A percentile compares a stretch with the other conserved stretches of the same genome.
phyloP scores from a whole-genome alignment of 257 asterid species.

The Solanum corneliomulleri region DNA sequence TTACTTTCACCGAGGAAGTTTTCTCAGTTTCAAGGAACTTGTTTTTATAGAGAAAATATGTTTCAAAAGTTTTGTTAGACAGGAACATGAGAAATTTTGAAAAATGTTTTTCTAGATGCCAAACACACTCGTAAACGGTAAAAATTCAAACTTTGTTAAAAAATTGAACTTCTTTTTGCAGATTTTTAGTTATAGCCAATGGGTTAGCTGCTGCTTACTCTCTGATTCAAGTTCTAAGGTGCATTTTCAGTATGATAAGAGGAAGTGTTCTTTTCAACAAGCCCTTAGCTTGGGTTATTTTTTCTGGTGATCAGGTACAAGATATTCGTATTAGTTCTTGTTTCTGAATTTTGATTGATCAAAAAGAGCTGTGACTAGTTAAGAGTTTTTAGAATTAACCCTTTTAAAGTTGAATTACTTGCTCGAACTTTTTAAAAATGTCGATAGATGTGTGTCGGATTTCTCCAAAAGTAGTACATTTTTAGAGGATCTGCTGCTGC shows the following conservation, averaged over 20 bases:
- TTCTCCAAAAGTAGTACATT: background rate
- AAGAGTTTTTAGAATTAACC: no score
- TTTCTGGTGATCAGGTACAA: conserved; percentile 95
- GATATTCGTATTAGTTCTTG: background rate
- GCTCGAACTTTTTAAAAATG: background rate
- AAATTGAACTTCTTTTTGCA: conserved; percentile 7
- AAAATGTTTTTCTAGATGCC: rapidly evolving
- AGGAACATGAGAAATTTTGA: background rate
- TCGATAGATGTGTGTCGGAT: rapidly evolving
- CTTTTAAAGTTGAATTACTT: background rate
- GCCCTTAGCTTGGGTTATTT: conserved; percentile 94
- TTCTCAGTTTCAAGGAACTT: background rate
- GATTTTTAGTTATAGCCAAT: conserved; percentile 73
- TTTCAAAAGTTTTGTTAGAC: background rate
- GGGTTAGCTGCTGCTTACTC: conserved; percentile 91
- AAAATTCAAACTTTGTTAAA: background rate
- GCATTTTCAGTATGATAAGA: conserved; percentile 59
- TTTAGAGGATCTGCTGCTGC: background rate
- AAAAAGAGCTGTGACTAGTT: background rate
- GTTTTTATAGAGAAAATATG: background rate
- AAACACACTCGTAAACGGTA: background rate
- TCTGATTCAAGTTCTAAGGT: conserved; percentile 63
- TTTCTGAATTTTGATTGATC: background rate
- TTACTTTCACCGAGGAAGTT: background rate
- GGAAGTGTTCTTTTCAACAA: conserved; percentile 82